These are phyloP conservation scores for Lodderomyces margitis DNA, from an alignment of 1,139 yeast genomes.

Conservation along the genomic window DNA sequence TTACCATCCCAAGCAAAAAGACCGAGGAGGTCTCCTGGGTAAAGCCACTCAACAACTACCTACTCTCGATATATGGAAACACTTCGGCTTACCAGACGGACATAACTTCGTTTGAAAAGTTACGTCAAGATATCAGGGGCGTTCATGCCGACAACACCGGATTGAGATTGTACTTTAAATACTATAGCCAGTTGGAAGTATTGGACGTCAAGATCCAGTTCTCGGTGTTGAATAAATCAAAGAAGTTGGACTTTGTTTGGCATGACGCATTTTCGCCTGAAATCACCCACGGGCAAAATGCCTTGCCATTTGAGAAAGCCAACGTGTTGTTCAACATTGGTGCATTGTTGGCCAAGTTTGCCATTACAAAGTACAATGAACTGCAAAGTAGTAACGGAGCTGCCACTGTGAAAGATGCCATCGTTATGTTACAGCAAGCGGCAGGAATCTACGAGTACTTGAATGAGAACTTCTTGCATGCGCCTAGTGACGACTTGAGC, in stretches of 20 bases:
- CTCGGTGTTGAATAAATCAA: constrained; percentile 49
- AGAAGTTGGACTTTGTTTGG: constrained; percentile 72
- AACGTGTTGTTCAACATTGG: constrained; percentile 68
- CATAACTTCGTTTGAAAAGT: constrained; percentile 51
- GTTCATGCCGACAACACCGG: constrained; percentile 52
- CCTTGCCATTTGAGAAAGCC: constrained; percentile 88
- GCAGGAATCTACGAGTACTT: constrained; percentile 76
- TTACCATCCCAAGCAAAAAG: constrained; percentile 46
- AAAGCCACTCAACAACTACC: constrained; percentile 57
- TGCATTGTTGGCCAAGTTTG: constrained; percentile 43
- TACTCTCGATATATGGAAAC: constrained; percentile 63
- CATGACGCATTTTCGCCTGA: constrained; percentile 59
- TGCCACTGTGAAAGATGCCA: constrained; percentile 52
- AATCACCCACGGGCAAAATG: constrained; percentile 44
- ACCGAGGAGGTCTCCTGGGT: constrained; percentile 68
- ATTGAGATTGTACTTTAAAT: constrained; percentile 56
- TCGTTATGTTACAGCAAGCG: constrained; percentile 67
- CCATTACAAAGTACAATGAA: constrained; percentile 45
- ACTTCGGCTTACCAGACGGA: constrained; percentile 59
- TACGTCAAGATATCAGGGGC: constrained; percentile 64
- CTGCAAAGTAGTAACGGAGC: constrained; percentile 39
- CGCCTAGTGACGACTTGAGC: constrained; percentile 78
- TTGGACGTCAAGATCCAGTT: constrained; percentile 75
- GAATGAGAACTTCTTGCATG: constrained; percentile 81
- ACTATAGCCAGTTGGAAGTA: constrained; percentile 81